A percentile compares a stretch with the other conserved stretches of the same genome.
Evolutionary conservation across 2,329 filamentous ascomycete genomes (phyloP).

Genomic region (Cladophialophora yegresii): DNA sequence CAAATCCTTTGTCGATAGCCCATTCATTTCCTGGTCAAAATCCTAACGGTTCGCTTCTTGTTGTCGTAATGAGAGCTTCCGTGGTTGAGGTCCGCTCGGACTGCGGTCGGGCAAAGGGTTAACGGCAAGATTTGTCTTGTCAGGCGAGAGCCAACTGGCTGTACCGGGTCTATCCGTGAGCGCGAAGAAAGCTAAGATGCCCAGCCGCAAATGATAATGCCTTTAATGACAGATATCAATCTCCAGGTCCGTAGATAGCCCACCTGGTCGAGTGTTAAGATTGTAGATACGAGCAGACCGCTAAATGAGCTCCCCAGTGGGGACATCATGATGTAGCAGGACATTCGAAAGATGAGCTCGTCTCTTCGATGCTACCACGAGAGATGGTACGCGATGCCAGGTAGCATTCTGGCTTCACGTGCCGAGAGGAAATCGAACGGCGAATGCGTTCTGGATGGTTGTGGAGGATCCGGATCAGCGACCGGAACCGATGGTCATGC

Average conservation of each 20-base stretch:
- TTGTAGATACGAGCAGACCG: constrained; percentile 65
- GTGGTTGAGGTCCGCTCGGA: constrained; percentile 66
- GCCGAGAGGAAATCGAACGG: constrained; percentile 67
- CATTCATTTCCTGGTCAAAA: constrained; percentile 58
- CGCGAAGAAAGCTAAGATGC: constrained; percentile 62
- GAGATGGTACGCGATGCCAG: constrained; percentile 70
- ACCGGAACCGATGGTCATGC: constrained; percentile 64
- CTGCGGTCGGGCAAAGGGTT: constrained; percentile 67
- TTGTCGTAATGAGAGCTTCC: constrained; percentile 64
- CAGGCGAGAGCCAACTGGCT: constrained; percentile 64
- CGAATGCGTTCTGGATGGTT: constrained; percentile 55
- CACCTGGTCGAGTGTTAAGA: constrained; percentile 63
- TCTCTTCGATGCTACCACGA: constrained; percentile 59
- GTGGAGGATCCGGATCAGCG: constrained; percentile 65
- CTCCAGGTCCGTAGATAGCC: constrained; percentile 62
- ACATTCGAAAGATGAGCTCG: constrained; percentile 67
- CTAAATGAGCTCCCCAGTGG: constrained; percentile 71
- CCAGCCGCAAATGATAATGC: constrained; percentile 62
- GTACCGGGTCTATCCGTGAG: constrained; percentile 70
- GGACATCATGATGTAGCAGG: constrained; percentile 70
- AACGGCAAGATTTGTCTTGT: constrained; percentile 68
- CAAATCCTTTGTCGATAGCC: constrained; percentile 55
- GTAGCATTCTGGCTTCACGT: constrained; percentile 69
- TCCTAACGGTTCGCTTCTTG: constrained; percentile 56
- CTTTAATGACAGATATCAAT: constrained; percentile 73